Conservation (phyloP, 164 flowering plant genomes). For the Stephania yunnanensis region DNA sequence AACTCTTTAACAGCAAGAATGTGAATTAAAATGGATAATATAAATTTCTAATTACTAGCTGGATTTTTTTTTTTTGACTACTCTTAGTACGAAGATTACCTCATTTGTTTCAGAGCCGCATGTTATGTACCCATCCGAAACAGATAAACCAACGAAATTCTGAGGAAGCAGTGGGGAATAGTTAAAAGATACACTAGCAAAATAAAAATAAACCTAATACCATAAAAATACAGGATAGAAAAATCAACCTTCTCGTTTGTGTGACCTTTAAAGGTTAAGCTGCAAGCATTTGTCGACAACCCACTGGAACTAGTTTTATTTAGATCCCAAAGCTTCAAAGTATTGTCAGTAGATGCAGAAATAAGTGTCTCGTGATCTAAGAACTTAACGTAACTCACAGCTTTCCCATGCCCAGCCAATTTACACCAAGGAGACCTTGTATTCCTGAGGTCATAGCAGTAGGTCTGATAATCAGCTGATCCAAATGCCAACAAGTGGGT, state of each 20-base stretch:
- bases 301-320: constrained; percentile 50
- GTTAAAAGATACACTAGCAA: constrained; percentile 6
- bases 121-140: constrained; percentile 78
- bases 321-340: constrained; percentile 92
- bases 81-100: constrained; percentile 28
- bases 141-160: constrained; percentile 94
- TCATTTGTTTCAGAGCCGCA: constrained; percentile 98
- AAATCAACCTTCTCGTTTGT: constrained; percentile 83
- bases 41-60: too few species aligned
- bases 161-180: constrained; percentile 28
- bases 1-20: too few species aligned
- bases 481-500: constrained; percentile 79
- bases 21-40: too few species aligned
- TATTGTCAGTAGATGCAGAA: constrained; percentile 92
- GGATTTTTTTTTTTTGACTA: too few species aligned
- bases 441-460: constrained; percentile 88
- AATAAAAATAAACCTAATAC: background rate
- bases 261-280: constrained; percentile 72
- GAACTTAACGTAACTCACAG: constrained; percentile 93
- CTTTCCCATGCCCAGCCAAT: constrained; percentile 73
- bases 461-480: constrained; percentile 77
- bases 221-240: background rate
- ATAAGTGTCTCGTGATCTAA: constrained; percentile 76
- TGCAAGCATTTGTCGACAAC: constrained; percentile 62
- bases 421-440: constrained; percentile 80